Base-by-base conservation (phyloP, 2,329 filamentous ascomycete genomes). In the Arthroderma uncinatum region DNA sequence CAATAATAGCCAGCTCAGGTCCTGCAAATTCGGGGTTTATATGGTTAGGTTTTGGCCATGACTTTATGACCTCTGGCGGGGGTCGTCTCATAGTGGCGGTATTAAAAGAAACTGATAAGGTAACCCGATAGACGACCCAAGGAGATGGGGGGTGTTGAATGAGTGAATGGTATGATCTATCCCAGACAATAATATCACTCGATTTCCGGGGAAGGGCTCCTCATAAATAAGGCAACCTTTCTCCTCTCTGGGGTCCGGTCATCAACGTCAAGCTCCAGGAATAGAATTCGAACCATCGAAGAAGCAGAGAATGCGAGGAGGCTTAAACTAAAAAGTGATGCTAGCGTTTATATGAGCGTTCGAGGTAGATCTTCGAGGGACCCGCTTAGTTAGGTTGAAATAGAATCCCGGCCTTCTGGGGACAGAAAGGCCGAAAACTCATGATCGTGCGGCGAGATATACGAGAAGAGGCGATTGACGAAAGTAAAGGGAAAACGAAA, bases 1-100 rank as follows among this genome's bases (percentile, higher is more conserved):
- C 61, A 12, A 67, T 48, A 53, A 66, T 60, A 16, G 62, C 60
- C 30, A 68, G 56, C 5, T 61, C 59, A n/a, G 60, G 61, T 9
- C 67, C 67, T 58, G 62, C 55, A 28, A 58, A 65, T 19, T 62
- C 60, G 16, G 67, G 67, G 48, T 69, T 56, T 47, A 65, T 59
- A 61, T 64, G 68, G 55, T 69, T 68, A n/a, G 67, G 67, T 54
- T 61, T 60, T 1, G 67, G 67, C 66, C 66, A 69, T 34, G 63
- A 33, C 5, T 30, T 39, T n/a, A 59, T 37, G 16, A 62, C 60
- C 54, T 58, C 50, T 40, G 57, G 60, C 39, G 62, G 62, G 14
- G 62, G 60, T 23, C 53, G 52, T 55, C 58, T 60, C 61, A 62
- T 62, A n/a, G 23, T 58, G 47, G 36, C 54, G 36, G 47, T 28